Conservation (phyloP, 768 basidiomycete species). For the Lactifluus echinatus region DNA sequence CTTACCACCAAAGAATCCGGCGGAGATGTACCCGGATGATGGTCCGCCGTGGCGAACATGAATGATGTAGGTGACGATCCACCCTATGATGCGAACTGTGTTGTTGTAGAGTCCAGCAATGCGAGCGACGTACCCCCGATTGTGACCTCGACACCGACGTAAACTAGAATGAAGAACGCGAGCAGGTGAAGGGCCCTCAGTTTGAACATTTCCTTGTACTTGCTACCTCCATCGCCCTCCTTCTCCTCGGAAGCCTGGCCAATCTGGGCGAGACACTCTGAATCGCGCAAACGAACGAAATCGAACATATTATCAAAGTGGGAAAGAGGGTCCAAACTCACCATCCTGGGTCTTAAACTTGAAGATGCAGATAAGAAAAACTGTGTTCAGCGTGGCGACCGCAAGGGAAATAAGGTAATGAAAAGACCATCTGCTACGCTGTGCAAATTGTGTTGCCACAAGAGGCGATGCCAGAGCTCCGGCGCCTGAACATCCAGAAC, state of each 20-base stretch:
- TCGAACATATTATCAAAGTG: neutral
- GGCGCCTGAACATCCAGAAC: slow-evolving; percentile 33
- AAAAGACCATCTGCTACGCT: slow-evolving; percentile 59
- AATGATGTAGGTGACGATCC: slow-evolving; percentile 47
- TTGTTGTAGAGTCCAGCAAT: neutral
- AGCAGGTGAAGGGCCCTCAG: slow-evolving; percentile 33
- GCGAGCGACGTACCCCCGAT: slow-evolving; percentile 28
- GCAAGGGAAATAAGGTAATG: slow-evolving; percentile 68
- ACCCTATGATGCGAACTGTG: slow-evolving; percentile 29
- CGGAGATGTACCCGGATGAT: slow-evolving; percentile 41
- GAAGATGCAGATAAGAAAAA: slow-evolving; percentile 50
- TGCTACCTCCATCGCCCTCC: slow-evolving; percentile 32
- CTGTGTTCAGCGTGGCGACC: slow-evolving; percentile 49
- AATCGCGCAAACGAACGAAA: neutral
- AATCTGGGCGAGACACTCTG: slow-evolving; percentile 47
- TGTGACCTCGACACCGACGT: slow-evolving; percentile 34
- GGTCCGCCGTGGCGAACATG: slow-evolving; percentile 38
- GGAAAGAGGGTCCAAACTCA: slow-evolving; percentile 24
- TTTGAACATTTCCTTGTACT: slow-evolving; percentile 39
- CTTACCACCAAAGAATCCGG: slow-evolving; percentile 40
- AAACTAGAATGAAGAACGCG: slow-evolving; percentile 37
- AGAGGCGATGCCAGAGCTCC: slow-evolving; percentile 66
- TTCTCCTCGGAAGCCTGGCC: slow-evolving; percentile 39
- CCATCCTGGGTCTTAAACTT: slow-evolving; percentile 65
- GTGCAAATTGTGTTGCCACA: slow-evolving; percentile 73